phyloP scores from a whole-genome alignment of 441 rosid genomes.

The Kokia cookei region DNA sequence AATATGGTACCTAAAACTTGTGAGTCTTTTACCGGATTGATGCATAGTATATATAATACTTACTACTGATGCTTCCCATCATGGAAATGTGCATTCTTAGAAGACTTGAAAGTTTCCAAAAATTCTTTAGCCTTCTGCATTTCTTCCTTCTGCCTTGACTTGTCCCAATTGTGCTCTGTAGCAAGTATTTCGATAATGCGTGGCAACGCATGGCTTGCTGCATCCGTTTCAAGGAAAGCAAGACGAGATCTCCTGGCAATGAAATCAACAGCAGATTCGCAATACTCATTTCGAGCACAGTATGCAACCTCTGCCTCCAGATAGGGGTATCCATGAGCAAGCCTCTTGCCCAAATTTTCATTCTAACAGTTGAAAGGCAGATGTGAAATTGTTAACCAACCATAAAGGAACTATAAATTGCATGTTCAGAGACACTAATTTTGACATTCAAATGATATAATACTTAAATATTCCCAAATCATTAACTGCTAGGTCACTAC shows the following conservation, averaged over 20 bases:
- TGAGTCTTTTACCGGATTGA: not conserved
- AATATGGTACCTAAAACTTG: not conserved
- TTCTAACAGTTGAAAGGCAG: conserved; percentile 30
- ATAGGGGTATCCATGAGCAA: conserved; percentile 83
- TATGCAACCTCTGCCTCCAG: conserved; percentile 93
- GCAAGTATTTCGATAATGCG: conserved; percentile 73
- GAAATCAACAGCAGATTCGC: conserved; percentile 87
- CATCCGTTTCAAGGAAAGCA: conserved; percentile 94
- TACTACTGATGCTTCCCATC: conserved; percentile 69
- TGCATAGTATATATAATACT: conserved; percentile 9
- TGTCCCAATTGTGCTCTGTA: conserved; percentile 72
- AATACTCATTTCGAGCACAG: conserved; percentile 83
- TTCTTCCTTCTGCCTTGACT: conserved; percentile 62
- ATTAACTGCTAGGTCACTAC: not conserved
- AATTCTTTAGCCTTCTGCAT: conserved; percentile 50
- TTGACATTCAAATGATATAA: not conserved
- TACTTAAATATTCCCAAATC: not conserved
- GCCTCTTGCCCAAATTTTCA: conserved; percentile 76
- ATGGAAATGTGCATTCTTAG: conserved; percentile 83
- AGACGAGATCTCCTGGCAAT: conserved; percentile 91
- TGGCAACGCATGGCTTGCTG: conserved; percentile 77
- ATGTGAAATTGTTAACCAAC: not conserved
- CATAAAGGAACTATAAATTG: not conserved
- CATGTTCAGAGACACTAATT: not conserved
- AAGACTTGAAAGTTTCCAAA: conserved; percentile 86